phyloP scores from a whole-genome alignment of 768 basidiomycete species.

The Psilocybe cyanescens region DNA sequence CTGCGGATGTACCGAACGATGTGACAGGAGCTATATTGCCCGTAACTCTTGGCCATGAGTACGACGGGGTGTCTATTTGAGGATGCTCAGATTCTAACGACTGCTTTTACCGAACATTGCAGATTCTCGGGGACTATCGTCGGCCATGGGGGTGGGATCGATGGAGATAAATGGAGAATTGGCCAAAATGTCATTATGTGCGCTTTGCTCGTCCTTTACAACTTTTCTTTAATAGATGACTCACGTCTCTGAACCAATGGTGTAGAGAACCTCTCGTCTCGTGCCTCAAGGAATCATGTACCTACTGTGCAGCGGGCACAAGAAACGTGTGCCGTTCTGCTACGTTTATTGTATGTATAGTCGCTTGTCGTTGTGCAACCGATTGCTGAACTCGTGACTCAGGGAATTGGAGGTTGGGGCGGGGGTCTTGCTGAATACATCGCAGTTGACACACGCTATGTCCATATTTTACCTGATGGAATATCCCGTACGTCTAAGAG shows the following conservation, averaged over 20 bases:
- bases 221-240: neutral
- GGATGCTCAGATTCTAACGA: neutral
- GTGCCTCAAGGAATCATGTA: constrained; percentile 39
- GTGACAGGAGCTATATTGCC: constrained; percentile 44
- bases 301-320: constrained; percentile 32
- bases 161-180: constrained; percentile 32
- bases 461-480: constrained; percentile 41
- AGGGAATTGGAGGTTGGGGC: constrained; percentile 42
- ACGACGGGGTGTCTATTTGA: constrained; percentile 2
- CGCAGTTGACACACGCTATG: constrained; percentile 33
- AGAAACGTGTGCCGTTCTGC: constrained; percentile 36
- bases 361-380: neutral
- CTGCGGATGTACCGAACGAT: constrained; percentile 33
- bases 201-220: constrained; percentile 4
- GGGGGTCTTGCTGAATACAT: constrained; percentile 51
- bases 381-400: neutral
- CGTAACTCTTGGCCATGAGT: constrained; percentile 52
- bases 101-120: neutral
- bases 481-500: constrained; percentile 35
- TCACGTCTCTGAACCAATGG: neutral
- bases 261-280: constrained; percentile 46
- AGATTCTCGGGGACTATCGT: constrained; percentile 41
- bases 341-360: constrained; percentile 39
- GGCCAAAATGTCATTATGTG: constrained; percentile 40
- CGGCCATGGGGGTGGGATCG: constrained; percentile 36